Base-by-base conservation (phyloP, 208 protist species). In the Sergeia podlipaevii region DNA sequence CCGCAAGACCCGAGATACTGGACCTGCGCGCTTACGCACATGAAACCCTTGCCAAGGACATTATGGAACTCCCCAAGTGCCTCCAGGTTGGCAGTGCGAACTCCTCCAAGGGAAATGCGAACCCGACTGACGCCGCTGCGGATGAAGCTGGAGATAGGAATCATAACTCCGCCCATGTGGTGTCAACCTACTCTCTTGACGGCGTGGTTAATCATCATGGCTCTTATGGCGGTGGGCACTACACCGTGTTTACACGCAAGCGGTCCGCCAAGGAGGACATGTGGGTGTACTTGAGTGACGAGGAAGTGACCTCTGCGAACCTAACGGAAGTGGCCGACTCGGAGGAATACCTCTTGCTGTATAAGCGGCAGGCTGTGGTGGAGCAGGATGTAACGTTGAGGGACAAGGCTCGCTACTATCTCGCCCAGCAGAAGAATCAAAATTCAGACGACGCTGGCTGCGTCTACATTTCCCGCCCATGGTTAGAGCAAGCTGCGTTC, bases 201-300 rank as follows among this genome's bases (percentile, higher is more conserved):
- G 77, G 66, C 41, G 72, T 95, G 8, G 80, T 96, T 8, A 82
- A 85, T 28, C 90, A 96, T 65, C 76, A 86, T 62, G 90, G 90
- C 42, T 80, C 74, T 51, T 80, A 85, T 37, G 63, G 69, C 17
- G 77, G 85, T 20, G 90, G 90, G 15, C 90, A 96, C 70, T 96
- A 96, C 74, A 89, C 82, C 27, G 73, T 74, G 32, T 93, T 72
- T 62, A 64, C 76, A 2, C 66, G 66, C 34, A 96, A 96, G 58
- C 48, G 53, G 15, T 73, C 67, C 18, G 23, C 24, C 15, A 37
- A 50, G n/a, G 51, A 62, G 34, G 45, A 62, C 17, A 24, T 44
- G 28, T 96, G 90, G 90, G 55, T 95, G 24, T 76, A 83, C 57
- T 60, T 89, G 26, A 95, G 78, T 66, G 90, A 96, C 64, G 70